A percentile compares a stretch with the other conserved stretches of the same genome.
These are phyloP conservation scores for Papiliotrema flavescens DNA, from an alignment of 1,284 basidiomycete genomes.

Conservation along the genomic window DNA sequence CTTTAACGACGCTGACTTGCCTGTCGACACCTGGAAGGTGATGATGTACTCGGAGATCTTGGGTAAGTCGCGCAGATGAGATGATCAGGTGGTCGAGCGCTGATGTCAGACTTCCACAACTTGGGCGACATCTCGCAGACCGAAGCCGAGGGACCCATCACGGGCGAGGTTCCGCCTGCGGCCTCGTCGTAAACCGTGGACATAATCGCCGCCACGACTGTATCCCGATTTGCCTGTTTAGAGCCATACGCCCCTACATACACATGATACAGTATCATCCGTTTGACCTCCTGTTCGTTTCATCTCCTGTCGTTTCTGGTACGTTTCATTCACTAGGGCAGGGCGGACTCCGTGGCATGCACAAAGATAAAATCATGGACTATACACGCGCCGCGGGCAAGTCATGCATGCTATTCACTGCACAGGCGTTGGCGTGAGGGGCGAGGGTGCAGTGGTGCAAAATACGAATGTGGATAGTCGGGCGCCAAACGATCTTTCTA, in stretches of 20 bases:
- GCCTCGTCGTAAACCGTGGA: conserved; percentile 16
- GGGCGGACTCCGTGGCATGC: too few relatives aligned
- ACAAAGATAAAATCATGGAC: too few relatives aligned
- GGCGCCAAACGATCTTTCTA: conserved; percentile 14
- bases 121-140: conserved; percentile 48
- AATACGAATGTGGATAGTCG: background rate
- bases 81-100: background rate
- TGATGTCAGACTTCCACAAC: conserved; percentile 53
- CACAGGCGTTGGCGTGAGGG: too few relatives aligned
- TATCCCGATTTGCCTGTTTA: background rate
- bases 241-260: background rate
- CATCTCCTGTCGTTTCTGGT: background rate
- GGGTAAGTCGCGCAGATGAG: conserved; percentile 55
- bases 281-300: background rate
- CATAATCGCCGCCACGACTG: too few relatives aligned
- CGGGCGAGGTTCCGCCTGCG: conserved; percentile 37
- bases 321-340: too few relatives aligned
- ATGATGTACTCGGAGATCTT: conserved; percentile 97
- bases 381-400: too few relatives aligned
- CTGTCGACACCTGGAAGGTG: conserved; percentile 99
- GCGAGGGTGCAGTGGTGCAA: background rate
- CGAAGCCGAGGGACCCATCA: conserved; percentile 47
- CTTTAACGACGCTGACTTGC: conserved; percentile 99
- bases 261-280: background rate
- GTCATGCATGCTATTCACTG: background rate